Conservation (phyloP, 2,329 filamentous ascomycete species). For the Parastagonospora nodorum region DNA sequence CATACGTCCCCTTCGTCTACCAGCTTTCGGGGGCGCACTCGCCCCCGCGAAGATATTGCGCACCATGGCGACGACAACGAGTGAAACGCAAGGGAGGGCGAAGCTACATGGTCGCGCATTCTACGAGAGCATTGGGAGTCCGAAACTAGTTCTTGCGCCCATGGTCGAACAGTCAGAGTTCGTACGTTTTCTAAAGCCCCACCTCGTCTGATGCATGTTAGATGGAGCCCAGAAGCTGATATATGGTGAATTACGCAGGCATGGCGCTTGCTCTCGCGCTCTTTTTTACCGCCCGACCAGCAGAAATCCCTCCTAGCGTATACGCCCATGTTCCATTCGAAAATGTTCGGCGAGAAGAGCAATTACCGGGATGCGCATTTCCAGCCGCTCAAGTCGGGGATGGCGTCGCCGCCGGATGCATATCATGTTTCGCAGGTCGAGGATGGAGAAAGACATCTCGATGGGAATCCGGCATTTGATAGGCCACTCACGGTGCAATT, state of each 20-base stretch:
- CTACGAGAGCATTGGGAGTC: constrained; percentile 92
- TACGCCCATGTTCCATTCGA: constrained; percentile 94
- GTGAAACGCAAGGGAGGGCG: constrained; percentile 6
- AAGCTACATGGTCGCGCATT: constrained; percentile 87
- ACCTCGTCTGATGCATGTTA: not conserved
- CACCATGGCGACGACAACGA: constrained; percentile 23
- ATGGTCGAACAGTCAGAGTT: constrained; percentile 99
- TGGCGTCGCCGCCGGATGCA: constrained; percentile 42
- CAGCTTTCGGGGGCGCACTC: constrained; percentile 27
- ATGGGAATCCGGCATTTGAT: constrained; percentile 84
- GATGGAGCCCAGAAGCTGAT: constrained; percentile 10
- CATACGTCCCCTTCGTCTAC: constrained; percentile 25
- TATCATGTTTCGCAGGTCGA: constrained; percentile 41
- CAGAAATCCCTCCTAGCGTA: constrained; percentile 75
- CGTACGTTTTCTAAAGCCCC: constrained; percentile 59
- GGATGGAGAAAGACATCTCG: constrained; percentile 57
- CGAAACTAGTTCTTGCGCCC: constrained; percentile 87
- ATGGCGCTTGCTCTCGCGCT: constrained; percentile 95
- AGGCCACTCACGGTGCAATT: constrained; percentile 95
- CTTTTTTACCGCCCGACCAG: constrained; percentile 72
- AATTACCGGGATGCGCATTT: constrained; percentile 83
- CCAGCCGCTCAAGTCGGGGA: constrained; percentile 62
- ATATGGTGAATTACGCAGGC: constrained; percentile 61
- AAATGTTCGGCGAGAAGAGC: constrained; percentile 77
- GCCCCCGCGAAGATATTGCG: constrained; percentile 15